Evolutionary conservation across 306 rosid species (phyloP).

Genomic region (Corylus avellana): DNA sequence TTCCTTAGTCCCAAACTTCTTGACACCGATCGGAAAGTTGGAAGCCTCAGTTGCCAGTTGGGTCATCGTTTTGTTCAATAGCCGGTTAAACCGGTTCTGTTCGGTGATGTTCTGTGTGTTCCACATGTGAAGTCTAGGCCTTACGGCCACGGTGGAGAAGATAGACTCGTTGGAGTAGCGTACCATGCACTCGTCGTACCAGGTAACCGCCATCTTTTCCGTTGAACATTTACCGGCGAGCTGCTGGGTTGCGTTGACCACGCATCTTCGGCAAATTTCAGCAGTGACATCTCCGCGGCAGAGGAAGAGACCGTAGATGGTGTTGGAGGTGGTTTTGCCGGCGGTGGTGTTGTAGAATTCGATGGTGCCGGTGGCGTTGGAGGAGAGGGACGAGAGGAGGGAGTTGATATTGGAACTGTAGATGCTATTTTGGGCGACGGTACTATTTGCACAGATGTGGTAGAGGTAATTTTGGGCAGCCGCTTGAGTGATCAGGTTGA

Average conservation of each 20-base stretch:
- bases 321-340: not conserved
- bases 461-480: slow-evolving; percentile 20
- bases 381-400: slow-evolving; percentile 21
- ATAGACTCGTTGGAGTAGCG: slow-evolving; percentile 31
- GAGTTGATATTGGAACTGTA: not conserved
- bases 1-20: not conserved
- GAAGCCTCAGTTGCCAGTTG: not conserved
- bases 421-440: slow-evolving; percentile 14
- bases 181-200: slow-evolving; percentile 36
- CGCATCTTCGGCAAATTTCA: slow-evolving; percentile 14
- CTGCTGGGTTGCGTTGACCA: not conserved
- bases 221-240: not conserved
- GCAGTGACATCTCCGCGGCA: slow-evolving; percentile 34
- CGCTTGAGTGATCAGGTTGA: not conserved
- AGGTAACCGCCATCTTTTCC: slow-evolving; percentile 1
- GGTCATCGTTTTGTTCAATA: not conserved
- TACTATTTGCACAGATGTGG: slow-evolving; percentile 26
- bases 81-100: not conserved
- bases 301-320: slow-evolving; percentile 22
- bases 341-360: slow-evolving; percentile 21
- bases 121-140: fast-evolving
- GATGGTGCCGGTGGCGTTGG: not conserved
- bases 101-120: not conserved
- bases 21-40: not conserved
- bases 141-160: not conserved